A percentile compares a stretch with the other conserved stretches of the same genome.
These are phyloP conservation scores for Solioccasus polychromus DNA, from an alignment of 768 basidiomycete genomes.

Conservation along the genomic window DNA sequence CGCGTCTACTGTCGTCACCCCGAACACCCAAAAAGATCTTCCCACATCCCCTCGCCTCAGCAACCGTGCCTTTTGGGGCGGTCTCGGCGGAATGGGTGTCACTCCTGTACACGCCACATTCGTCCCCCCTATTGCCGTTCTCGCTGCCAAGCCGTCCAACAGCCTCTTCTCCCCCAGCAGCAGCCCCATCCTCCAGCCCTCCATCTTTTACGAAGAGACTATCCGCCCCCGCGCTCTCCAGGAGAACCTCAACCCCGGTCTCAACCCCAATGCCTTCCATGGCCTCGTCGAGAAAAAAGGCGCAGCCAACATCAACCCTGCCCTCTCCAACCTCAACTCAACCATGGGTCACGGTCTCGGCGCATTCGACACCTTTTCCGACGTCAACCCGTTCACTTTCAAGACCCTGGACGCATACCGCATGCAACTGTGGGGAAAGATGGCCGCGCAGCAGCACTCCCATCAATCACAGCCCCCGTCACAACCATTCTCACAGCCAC, in stretches of 20 bases:
- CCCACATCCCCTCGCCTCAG: conserved; percentile 58
- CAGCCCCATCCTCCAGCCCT: conserved; percentile 29
- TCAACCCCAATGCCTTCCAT: conserved; percentile 17
- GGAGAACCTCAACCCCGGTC: conserved; percentile 27
- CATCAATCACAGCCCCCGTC: conserved; percentile 38
- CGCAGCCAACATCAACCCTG: conserved; percentile 27
- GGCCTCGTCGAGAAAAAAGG: conserved; percentile 31
- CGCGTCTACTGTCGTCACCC: conserved; percentile 43
- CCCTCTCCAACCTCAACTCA: conserved; percentile 29
- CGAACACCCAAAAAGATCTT: conserved; percentile 78
- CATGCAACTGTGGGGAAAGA: conserved; percentile 91
- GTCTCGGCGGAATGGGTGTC: conserved; percentile 62
- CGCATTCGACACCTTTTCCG: conserved; percentile 76
- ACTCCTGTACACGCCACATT: conserved; percentile 85
- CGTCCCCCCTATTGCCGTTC: conserved; percentile 60
- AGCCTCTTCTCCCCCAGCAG: conserved; percentile 14
- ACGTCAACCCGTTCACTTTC: conserved; percentile 81
- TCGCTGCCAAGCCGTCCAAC: conserved; percentile 25
- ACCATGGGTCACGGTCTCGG: conserved; percentile 28
- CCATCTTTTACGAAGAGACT: conserved; percentile 31
- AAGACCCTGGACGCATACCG: conserved; percentile 83
- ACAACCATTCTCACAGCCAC: conserved; percentile 19
- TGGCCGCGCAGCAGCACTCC: conserved; percentile 68
- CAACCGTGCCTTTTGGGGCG: conserved; percentile 74
- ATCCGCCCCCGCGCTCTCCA: conserved; percentile 20